Base-by-base conservation (phyloP, 306 rosid species). In the Acacia confusa region DNA sequence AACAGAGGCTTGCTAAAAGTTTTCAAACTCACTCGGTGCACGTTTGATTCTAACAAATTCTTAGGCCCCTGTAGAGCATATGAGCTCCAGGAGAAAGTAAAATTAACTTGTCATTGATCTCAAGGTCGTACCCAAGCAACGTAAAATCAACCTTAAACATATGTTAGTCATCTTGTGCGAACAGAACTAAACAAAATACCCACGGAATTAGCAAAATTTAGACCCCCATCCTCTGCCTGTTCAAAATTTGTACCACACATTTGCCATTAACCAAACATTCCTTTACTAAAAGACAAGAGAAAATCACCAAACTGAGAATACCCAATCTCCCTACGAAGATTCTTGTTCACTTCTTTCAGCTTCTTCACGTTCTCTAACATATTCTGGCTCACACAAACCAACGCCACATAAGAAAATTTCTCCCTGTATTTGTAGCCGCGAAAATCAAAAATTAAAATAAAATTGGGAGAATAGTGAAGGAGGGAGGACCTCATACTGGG, bases 181-280 rank as follows among this genome's bases (percentile, higher is more conserved):
- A 38, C 19, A 40, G 13, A 40, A 38, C 32, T 44, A n/a, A n/a
- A n/a, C n/a, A n/a, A 52, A 53, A 44, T 15, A 76, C n/a, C n/a
- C n/a, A n/a, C n/a, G n/a, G n/a, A n/a, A n/a, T n/a, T n/a, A n/a
- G n/a, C n/a, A n/a, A n/a, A n/a, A n/a, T n/a, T n/a, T n/a, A n/a
- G n/a, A n/a, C 89, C 19, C 97, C 98, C 83, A 79, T 79, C 86
- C 97, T 92, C 81, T 91, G 97, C 86, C 98, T 94, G 41, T 12
- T 12, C 69, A 63, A 63, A 13, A 15, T 63, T 27, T 4, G n/a
- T 19, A 20, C 19, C 4, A 36, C 2, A 72, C 2, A 72, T 4
- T 28, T 4, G 14, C 30, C 73, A 13, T 50, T 44, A 60, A n/a
- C 61, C 28, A 60, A 71, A 17, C 53, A 75, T 25, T 5, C 12